Percentiles rank a stretch among this genome's conserved stretches.
Conservation (phyloP, 2,329 filamentous ascomycete genomes). For the Hypoxylon sp. region DNA sequence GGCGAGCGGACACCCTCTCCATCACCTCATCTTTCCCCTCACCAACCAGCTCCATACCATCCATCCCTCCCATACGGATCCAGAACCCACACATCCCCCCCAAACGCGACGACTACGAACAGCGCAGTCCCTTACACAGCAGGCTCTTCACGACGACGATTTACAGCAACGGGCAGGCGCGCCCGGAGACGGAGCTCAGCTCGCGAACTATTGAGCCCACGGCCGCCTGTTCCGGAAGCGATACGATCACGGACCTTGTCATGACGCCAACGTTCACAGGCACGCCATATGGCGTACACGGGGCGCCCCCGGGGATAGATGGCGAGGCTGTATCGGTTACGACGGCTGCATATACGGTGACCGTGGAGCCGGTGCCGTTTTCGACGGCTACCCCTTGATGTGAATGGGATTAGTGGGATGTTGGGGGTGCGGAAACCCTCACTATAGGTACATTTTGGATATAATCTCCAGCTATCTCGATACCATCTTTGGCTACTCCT, state of each 20-base stretch:
- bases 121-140: not conserved
- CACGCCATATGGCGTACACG: not conserved
- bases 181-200: constrained; percentile 15
- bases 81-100: not conserved
- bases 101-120: not conserved
- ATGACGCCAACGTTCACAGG: not conserved
- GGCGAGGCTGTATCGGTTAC: not conserved
- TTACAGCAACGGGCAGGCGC: constrained; percentile 7
- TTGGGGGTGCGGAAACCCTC: too few species aligned
- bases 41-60: not conserved
- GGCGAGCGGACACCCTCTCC: not conserved
- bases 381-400: not conserved
- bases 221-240: not conserved
- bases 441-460: too few species aligned
- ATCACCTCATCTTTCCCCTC: not conserved
- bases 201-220: too few species aligned
- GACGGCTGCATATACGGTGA: not conserved
- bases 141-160: not conserved
- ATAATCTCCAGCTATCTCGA: too few species aligned
- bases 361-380: not conserved
- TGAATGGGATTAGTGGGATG: too few species aligned
- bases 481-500: too few species aligned
- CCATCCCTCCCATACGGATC: not conserved
- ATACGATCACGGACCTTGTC: not conserved
- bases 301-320: too few species aligned